Evolutionary conservation across 192 early-diverging fungal species (phyloP).

Genomic region (Umbelopsis ramanniana): DNA sequence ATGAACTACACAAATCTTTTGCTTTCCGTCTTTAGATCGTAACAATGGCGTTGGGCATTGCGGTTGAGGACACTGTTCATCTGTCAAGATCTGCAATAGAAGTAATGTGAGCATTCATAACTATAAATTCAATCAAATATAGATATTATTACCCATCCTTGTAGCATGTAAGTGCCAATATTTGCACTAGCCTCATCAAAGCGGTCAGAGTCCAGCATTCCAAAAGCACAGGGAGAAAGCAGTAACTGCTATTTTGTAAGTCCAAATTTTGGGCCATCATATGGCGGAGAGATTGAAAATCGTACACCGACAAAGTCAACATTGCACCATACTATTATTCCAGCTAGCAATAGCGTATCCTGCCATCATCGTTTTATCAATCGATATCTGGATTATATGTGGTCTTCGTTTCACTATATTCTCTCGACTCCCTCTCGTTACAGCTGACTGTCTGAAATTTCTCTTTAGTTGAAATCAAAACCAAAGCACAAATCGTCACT

Average conservation of each 20-base stretch:
- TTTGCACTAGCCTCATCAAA: constrained; percentile 2
- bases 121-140: neutral
- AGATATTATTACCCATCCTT: constrained; percentile 40
- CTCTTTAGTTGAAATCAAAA: no score
- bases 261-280: neutral
- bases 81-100: constrained; percentile 37
- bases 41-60: constrained; percentile 36
- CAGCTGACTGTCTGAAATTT: no score
- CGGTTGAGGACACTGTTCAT: constrained; percentile 30
- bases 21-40: constrained; percentile 34
- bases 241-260: neutral
- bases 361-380: no score
- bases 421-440: no score
- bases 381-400: no score
- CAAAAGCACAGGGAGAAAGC: neutral
- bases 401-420: no score
- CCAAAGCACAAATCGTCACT: no score
- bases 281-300: no score
- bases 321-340: no score
- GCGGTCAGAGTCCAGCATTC: neutral
- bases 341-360: no score
- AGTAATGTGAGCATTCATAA: neutral
- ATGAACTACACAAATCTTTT: constrained; percentile 41
- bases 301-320: no score
- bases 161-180: constrained; percentile 33